Base-by-base conservation (phyloP, 257 asterid species). In the Plantago major region DNA sequence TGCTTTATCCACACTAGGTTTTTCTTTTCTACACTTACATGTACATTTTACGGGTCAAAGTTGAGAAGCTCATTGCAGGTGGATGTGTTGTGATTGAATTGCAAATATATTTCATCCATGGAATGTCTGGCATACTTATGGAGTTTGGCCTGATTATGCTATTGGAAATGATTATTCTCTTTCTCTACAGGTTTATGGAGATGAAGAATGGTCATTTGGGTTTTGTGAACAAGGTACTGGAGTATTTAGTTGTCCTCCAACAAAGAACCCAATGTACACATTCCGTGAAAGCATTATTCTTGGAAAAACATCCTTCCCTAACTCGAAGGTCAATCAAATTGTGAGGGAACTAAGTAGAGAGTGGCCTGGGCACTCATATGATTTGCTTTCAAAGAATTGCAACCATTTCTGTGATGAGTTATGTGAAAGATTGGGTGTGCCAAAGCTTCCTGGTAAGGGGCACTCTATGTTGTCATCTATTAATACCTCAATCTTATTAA, bases 151-250 rank as follows among this genome's bases (percentile, higher is more conserved):
- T n/a, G n/a, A n/a, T n/a, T n/a, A n/a, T n/a, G n/a, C n/a, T n/a
- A n/a, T n/a, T n/a, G n/a, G n/a, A 7, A 10, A 6, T 28, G 10
- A 54, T 13, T 63, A 37, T 58, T 52, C 55, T 44, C 55, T 52
- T 30, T 68, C 52, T 68, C 37, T 45, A 55, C 78, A 94, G 99
- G 84, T 87, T 53, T 79, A 58, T 67, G 81, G 85, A 65, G 90
- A 85, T 13, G 97, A 90, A 11, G 99, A 94, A 73, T 94, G 99
- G 97, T 94, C 99, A 45, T 94, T 90, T 58, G 99, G 99, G 66
- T 90, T 65, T 79, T 94, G 99, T 72, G 99, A 90, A 73, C 96
- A 81, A 42, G 97, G 96, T 56, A 82, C 87, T 62, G 99, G 99
- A 42, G 97, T 94, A 42, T 94, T 94, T 74, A 94, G 89, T 73